Evolutionary conservation across 2,329 filamentous ascomycete species (phyloP), one percentile per base, ranked within the genome.

Genomic region (Talaromyces pinophilus): DNA sequence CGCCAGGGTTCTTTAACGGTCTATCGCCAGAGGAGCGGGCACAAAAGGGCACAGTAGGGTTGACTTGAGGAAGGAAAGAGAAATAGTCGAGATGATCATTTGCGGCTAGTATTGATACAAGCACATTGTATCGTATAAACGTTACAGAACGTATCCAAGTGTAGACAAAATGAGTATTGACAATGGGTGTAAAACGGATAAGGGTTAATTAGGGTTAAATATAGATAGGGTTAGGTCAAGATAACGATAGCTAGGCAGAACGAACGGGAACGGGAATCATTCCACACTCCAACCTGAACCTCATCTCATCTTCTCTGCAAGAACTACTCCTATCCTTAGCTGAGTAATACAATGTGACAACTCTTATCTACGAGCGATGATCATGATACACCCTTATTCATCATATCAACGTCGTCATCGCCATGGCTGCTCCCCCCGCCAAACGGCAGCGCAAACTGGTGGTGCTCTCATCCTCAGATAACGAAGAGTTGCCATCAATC

Each of bases 381-480:
- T 46, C 57, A 60, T 60, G 57, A 25, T 60, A 60, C 3, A 44
- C 40, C 19, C 11, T 19, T 19, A 10, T 6, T 19, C 17, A n/a
- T 19, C 22, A 5, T 8, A 60, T 46, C 57, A 44, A 60, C 57
- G 19, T 57, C 44, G 30, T 35, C 48, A 28, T 48, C 57, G 50
- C 52, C 65, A 81, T 81, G 79, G 72, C 75, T 70, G 67, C 71
- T 67, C 75, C 72, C 68, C 74, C 76, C 61, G 67, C 69, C 42
- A 81, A 81, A 70, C 72, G 78, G 70, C 78, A 76, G 70, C 75
- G 76, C 68, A 75, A 71, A 70, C 71, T 72, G 59, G 69, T 73
- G 60, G 63, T 72, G 33, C 71, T 72, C 42, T 76, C 73, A 38
- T 74, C 72, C 38, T 71, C 73, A 48, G 62, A 67, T 42, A 55